Base-by-base conservation (phyloP, 1,139 yeast species). In the Taiozyma sp. region DNA sequence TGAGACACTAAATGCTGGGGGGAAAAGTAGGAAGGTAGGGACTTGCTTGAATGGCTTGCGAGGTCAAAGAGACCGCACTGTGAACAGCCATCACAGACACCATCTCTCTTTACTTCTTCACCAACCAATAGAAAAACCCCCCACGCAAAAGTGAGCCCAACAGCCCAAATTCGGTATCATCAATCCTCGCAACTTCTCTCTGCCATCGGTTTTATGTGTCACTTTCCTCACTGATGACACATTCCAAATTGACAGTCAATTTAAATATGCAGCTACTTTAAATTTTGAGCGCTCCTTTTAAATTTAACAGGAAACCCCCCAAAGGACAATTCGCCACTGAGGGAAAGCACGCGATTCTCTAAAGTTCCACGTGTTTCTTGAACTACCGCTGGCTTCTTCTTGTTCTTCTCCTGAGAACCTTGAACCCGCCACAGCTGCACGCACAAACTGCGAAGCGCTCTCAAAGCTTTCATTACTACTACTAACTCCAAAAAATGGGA, bases 401-500 rank as follows among this genome's bases (percentile, higher is more conserved):
- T 32, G 19, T 32, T n/a, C 14, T 32, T 13, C 14, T 7, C 4
- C 19, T 32, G 9, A n/a, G 36, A n/a, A 32, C 36, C 4, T n/a
- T 10, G n/a, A 8, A 28, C 30, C n/a, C 34, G 4, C 34, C 34
- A 30, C 34, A 13, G 7, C 30, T 10, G 30, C 30, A 27, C 8
- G 2, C 29, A 27, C 29, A 27, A 27, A 27, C 13, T 28, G 9
- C 8, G 10, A 28, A 28, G 30, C 30, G 30, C 30, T 28, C 13
- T 28, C 9, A 28, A 28, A 24, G 27, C 30, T 27, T 27, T 8
- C 9, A 27, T 9, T 10, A 28, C 30, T 28, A 28, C 30, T 9
- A 28, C 29, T 27, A 8, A 28, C 30, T 30, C 4, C 12, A 30
- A 2, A 55, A 12, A 2, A 62, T 62, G 65, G 65, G 65, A 0